These are phyloP conservation scores for Liquidambar formosana DNA, from an alignment of 164 flowering plant species.

Conservation along the genomic window DNA sequence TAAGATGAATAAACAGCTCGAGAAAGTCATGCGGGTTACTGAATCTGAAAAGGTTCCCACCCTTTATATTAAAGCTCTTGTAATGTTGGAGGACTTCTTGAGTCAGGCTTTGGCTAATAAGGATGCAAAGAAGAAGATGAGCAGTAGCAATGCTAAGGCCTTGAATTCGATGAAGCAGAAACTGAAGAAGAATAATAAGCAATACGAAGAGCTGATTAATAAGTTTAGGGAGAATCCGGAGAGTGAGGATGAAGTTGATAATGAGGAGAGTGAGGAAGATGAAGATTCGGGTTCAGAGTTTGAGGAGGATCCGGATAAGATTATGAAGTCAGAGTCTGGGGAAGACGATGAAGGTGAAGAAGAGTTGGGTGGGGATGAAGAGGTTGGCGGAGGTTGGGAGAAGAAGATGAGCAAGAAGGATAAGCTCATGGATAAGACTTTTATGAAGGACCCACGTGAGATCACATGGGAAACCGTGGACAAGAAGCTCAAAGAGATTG, in stretches of 20 bases:
- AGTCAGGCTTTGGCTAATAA: slow-evolving; percentile 76
- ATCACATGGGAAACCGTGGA: slow-evolving; percentile 85
- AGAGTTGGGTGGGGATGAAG: too few relatives aligned
- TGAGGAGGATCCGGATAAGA: slow-evolving; percentile 44
- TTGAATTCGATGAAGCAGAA: slow-evolving; percentile 93
- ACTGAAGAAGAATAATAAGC: slow-evolving; percentile 88
- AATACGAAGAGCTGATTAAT: slow-evolving; percentile 68
- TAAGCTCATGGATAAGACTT: slow-evolving; percentile 73
- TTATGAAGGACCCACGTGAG: slow-evolving; percentile 79
- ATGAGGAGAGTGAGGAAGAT: slow-evolving; percentile 38
- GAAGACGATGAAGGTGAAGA: slow-evolving; percentile 28
- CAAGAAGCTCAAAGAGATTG: slow-evolving; percentile 78
- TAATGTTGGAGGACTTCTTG: slow-evolving; percentile 80
- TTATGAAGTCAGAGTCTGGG: slow-evolving; percentile 23
- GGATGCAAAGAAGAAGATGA: slow-evolving; percentile 95
- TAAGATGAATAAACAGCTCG: slow-evolving; percentile 85
- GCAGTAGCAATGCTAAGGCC: slow-evolving; percentile 80
- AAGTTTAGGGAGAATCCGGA: slow-evolving; percentile 78
- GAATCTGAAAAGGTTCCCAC: slow-evolving; percentile 67
- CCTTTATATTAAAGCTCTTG: slow-evolving; percentile 74
- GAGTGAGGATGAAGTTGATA: slow-evolving; percentile 56
- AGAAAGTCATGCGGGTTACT: slow-evolving; percentile 80
- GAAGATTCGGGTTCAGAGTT: slow-evolving; percentile 41
- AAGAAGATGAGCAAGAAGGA: slow-evolving; percentile 76
- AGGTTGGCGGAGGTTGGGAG: slow-evolving; percentile 52